Conservation (phyloP, 768 basidiomycete species). For the Coprinellus micaceus region DNA sequence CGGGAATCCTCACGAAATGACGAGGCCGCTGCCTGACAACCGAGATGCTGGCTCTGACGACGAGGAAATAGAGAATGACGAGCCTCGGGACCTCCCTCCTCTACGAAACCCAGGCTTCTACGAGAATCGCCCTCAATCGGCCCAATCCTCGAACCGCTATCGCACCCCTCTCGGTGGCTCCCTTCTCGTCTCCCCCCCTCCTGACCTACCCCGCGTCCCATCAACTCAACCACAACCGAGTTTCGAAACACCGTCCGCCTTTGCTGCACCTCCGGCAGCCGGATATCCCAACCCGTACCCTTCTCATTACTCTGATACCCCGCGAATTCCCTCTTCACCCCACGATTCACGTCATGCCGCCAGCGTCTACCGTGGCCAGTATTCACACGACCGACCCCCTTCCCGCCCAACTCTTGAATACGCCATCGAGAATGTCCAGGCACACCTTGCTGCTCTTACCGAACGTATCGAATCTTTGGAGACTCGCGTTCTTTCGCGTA, state of each 20-base stretch:
- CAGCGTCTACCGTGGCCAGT: slow-evolving; percentile 24
- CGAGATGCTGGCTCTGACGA: slow-evolving; percentile 14
- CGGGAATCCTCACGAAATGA: neutral
- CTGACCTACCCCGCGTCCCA: slow-evolving; percentile 43
- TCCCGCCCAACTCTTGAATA: slow-evolving; percentile 61
- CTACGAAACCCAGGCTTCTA: neutral
- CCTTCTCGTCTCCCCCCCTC: slow-evolving; percentile 53
- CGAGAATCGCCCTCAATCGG: slow-evolving; percentile 65
- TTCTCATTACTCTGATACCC: slow-evolving; percentile 36
- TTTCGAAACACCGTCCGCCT: slow-evolving; percentile 73
- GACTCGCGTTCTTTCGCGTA: slow-evolving; percentile 39
- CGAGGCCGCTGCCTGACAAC: slow-evolving; percentile 6
- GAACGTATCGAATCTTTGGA: slow-evolving; percentile 78
- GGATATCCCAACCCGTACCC: slow-evolving; percentile 31
- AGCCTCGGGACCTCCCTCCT: slow-evolving; percentile 40
- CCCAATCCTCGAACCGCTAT: slow-evolving; percentile 72
- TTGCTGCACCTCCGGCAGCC: slow-evolving; percentile 39
- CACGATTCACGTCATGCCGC: slow-evolving; percentile 11
- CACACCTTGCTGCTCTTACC: slow-evolving; percentile 74
- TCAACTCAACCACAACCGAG: slow-evolving; percentile 67
- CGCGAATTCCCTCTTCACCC: slow-evolving; percentile 33
- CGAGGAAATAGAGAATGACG: slow-evolving; percentile 43
- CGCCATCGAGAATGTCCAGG: slow-evolving; percentile 76
- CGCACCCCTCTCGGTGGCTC: slow-evolving; percentile 73
- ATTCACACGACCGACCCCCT: slow-evolving; percentile 39